These are phyloP conservation scores for Isabelozyma heimii DNA, from an alignment of 805 yeast genomes.

Conservation along the genomic window DNA sequence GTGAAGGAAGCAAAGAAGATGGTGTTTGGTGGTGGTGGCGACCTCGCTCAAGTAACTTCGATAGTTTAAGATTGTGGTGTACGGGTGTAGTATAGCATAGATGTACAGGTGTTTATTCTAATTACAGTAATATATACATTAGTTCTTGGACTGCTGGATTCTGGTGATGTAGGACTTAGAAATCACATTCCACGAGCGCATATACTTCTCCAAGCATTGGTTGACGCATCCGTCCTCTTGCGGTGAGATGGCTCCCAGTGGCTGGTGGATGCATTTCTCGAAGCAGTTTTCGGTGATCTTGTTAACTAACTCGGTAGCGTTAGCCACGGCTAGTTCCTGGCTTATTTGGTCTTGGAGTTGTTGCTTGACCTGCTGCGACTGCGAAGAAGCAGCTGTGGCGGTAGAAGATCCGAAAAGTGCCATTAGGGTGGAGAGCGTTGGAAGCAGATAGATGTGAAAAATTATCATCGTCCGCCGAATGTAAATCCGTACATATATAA, in stretches of 20 bases:
- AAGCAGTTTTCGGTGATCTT: conserved; percentile 86
- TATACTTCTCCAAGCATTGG: conserved; percentile 81
- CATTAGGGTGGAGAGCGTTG: conserved; percentile 9
- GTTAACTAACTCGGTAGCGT: conserved; percentile 83
- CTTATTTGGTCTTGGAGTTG: conserved; percentile 68
- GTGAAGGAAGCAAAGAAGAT: background rate
- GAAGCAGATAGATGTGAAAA: background rate
- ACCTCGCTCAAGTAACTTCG: background rate
- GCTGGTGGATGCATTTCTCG: conserved; percentile 68
- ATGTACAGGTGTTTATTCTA: background rate
- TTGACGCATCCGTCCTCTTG: conserved; percentile 67
- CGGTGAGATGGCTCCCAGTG: conserved; percentile 47
- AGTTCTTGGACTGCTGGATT: conserved; percentile 51
- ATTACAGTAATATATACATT: background rate
- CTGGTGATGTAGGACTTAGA: conserved; percentile 75
- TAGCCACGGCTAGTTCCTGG: conserved; percentile 85
- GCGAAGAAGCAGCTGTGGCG: conserved; percentile 9
- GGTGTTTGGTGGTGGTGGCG: background rate
- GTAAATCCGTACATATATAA: background rate
- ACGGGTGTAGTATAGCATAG: background rate
- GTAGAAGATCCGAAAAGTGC: conserved; percentile 22
- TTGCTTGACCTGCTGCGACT: conserved; percentile 50
- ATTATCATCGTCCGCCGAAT: background rate
- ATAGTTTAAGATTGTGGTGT: background rate
- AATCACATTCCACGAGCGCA: conserved; percentile 87